These are phyloP conservation scores for Clohesyomyces aquaticus DNA, from an alignment of 495 filamentous ascomycete genomes.

Conservation along the genomic window DNA sequence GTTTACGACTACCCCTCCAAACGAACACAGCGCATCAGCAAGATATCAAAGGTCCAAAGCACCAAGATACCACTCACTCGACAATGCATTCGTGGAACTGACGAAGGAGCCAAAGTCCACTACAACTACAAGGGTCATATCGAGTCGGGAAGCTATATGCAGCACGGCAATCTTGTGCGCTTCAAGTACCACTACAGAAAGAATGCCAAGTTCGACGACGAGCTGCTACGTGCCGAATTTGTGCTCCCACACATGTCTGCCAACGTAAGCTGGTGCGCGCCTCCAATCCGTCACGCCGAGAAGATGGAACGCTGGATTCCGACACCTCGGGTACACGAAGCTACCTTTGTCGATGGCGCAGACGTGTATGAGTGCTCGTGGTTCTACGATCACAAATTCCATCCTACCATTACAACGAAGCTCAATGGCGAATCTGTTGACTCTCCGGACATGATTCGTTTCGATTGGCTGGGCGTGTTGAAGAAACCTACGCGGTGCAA, in stretches of 20 bases:
- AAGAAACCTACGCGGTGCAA: slow-evolving; percentile 59
- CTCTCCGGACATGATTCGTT: slow-evolving; percentile 63
- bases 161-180: slow-evolving; percentile 58
- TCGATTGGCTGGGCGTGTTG: slow-evolving; percentile 60
- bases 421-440: slow-evolving; percentile 59
- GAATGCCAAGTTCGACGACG: slow-evolving; percentile 58
- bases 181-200: slow-evolving; percentile 65
- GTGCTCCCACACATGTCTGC: slow-evolving; percentile 59
- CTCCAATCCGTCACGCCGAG: slow-evolving; percentile 56
- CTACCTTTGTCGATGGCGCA: slow-evolving; percentile 58
- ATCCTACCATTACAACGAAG: slow-evolving; percentile 62
- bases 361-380: slow-evolving; percentile 61
- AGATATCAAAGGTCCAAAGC: slow-evolving; percentile 30
- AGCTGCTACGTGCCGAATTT: slow-evolving; percentile 62
- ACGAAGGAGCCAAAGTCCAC: slow-evolving; percentile 54
- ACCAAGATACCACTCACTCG: slow-evolving; percentile 54
- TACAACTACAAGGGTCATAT: slow-evolving; percentile 62
- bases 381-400: slow-evolving; percentile 66
- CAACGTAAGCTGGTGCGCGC: slow-evolving; percentile 63
- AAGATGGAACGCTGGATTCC: slow-evolving; percentile 64
- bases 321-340: slow-evolving; percentile 62
- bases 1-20: slow-evolving; percentile 53
- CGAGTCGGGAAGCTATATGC: slow-evolving; percentile 59
- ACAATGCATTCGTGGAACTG: slow-evolving; percentile 54
- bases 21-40: slow-evolving; percentile 21